Conservation (phyloP, 176 grass and related monocot genomes). For the Lolium multiflorum region DNA sequence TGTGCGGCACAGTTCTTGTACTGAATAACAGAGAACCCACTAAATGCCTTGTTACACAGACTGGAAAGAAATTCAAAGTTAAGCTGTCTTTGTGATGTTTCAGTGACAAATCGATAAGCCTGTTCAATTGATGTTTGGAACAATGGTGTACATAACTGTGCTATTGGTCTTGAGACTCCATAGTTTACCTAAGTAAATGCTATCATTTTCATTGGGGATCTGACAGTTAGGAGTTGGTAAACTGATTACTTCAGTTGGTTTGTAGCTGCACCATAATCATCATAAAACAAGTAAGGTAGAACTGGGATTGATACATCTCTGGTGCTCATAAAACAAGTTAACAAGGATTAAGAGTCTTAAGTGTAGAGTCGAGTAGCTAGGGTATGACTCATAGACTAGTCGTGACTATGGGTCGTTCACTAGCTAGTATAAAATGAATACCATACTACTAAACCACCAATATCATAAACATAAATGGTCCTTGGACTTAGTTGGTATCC, state of each 20-base stretch:
- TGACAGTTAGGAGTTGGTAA: slow-evolving; percentile 6
- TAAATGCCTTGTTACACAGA: background rate
- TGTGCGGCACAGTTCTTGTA: background rate
- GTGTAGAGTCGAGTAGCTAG: background rate
- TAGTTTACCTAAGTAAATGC: background rate
- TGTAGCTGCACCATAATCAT: background rate
- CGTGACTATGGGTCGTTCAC: background rate
- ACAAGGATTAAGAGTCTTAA: background rate
- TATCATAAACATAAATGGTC: background rate
- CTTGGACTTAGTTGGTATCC: background rate
- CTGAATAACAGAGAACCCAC: background rate
- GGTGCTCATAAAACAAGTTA: background rate
- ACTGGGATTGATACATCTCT: background rate
- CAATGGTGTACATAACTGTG: background rate
- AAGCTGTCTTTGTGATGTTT: slow-evolving; percentile 6
- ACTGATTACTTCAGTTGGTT: slow-evolving; percentile 7
- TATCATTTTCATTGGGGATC: background rate
- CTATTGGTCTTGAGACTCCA: background rate
- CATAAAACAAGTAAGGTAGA: slow-evolving; percentile 4
- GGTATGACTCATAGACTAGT: background rate
- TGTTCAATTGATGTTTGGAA: background rate
- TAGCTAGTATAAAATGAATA: background rate
- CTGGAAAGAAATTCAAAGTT: background rate
- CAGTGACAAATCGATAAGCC: background rate
- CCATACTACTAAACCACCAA: background rate